phyloP scores from a whole-genome alignment of 805 yeast genomes.

The Groenewaldozyma tartarivorans region DNA sequence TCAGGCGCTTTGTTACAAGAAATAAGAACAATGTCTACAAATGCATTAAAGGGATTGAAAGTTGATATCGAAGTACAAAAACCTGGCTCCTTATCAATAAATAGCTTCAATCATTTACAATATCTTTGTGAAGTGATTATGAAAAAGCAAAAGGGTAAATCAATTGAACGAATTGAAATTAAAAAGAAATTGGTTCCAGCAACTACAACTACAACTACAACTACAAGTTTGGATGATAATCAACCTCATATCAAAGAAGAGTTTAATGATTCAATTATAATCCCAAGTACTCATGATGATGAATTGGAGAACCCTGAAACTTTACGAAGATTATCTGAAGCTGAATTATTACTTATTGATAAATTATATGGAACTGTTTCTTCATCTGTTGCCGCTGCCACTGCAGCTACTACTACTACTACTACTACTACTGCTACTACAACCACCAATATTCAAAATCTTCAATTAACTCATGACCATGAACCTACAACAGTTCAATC shows the following conservation, averaged over 20 bases:
- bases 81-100: conserved; percentile 17
- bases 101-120: conserved; percentile 15
- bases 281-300: not conserved
- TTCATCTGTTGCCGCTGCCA: not conserved
- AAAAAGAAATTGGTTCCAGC: not conserved
- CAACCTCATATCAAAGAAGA: not conserved
- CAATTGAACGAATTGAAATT: too few relatives aligned
- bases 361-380: not conserved
- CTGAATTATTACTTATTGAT: not conserved
- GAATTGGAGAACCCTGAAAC: not conserved
- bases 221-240: not conserved
- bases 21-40: conserved; percentile 44
- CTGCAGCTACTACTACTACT: too few relatives aligned
- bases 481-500: too few relatives aligned
- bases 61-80: conserved; percentile 14
- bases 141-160: conserved; percentile 2
- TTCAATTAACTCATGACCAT: too few relatives aligned
- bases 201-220: not conserved
- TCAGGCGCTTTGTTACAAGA: conserved; percentile 75
- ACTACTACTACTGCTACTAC: too few relatives aligned
- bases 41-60: conserved; percentile 16
- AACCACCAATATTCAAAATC: too few relatives aligned
- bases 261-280: not conserved
- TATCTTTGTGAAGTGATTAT: conserved; percentile 14
- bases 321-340: not conserved